phyloP scores from a whole-genome alignment of 139 green algal genomes.

The Nannochloris sp. region DNA sequence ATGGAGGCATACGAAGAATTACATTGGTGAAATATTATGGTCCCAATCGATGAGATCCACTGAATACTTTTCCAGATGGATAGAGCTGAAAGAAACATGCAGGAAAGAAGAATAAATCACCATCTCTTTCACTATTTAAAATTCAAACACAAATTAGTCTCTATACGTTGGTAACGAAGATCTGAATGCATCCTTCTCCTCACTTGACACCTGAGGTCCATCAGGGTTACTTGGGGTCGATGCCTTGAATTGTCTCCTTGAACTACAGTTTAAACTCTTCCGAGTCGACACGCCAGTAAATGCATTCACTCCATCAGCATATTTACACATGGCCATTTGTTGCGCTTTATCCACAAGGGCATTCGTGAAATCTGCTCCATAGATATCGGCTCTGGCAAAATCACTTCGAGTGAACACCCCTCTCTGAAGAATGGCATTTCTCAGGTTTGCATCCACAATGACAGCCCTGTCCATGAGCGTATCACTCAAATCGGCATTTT shows the following conservation, averaged over 20 bases:
- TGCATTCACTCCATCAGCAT: constrained; percentile 76
- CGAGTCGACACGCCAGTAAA: constrained; percentile 67
- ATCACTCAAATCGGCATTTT: constrained; percentile 80
- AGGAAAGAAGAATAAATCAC: background rate
- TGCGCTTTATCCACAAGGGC: constrained; percentile 81
- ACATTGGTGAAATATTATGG: constrained; percentile 21
- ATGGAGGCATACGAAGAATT: constrained; percentile 10
- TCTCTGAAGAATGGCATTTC: constrained; percentile 66
- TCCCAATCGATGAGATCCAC: constrained; percentile 17
- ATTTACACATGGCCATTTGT: constrained; percentile 77
- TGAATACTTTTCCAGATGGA: constrained; percentile 43
- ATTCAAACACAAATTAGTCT: constrained; percentile 23
- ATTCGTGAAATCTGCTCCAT: constrained; percentile 87
- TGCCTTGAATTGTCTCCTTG: constrained; percentile 35
- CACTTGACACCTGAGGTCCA: constrained; percentile 49
- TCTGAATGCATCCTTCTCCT: constrained; percentile 69
- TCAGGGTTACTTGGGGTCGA: constrained; percentile 54
- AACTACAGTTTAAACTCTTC: constrained; percentile 76
- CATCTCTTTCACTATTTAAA: background rate
- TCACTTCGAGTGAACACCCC: constrained; percentile 69
- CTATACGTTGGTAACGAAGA: constrained; percentile 49
- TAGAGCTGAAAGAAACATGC: constrained; percentile 56
- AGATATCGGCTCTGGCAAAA: constrained; percentile 43
- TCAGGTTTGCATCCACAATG: constrained; percentile 78
- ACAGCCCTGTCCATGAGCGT: constrained; percentile 80